phyloP scores from a whole-genome alignment of 768 basidiomycete species.

The Mycena filopes region DNA sequence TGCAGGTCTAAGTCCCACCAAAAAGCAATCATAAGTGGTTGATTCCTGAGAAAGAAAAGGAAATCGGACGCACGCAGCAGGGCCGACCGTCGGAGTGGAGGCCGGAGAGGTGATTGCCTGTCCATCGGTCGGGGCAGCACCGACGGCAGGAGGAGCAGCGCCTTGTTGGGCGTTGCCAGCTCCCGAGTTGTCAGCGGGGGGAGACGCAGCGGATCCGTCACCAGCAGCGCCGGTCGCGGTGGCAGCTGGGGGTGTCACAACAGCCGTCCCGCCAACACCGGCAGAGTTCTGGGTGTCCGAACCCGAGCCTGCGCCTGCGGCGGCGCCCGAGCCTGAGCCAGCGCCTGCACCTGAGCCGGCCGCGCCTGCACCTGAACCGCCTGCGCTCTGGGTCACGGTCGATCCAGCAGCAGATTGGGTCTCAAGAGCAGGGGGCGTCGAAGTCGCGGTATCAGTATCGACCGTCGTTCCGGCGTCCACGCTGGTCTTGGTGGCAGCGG shows the following conservation, averaged over 20 bases:
- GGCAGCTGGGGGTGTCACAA: background rate
- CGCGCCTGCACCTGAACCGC: too few species aligned
- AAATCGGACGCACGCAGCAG: background rate
- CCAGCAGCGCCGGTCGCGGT: conserved; percentile 6
- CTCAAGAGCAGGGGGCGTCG: too few species aligned
- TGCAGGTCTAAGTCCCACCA: background rate
- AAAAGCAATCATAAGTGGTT: background rate
- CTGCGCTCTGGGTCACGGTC: too few species aligned
- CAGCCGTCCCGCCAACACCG: background rate
- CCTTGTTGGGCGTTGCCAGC: background rate
- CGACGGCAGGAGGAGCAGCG: background rate
- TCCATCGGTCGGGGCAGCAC: background rate
- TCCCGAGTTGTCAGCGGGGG: background rate
- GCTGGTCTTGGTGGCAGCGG: too few species aligned
- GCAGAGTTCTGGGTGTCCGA: background rate
- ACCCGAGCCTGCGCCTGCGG: background rate
- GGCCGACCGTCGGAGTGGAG: background rate
- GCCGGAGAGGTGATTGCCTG: background rate
- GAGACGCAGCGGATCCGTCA: background rate
- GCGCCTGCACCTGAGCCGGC: too few species aligned
- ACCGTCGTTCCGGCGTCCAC: too few species aligned
- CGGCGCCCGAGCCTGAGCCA: background rate
- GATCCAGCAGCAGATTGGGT: too few species aligned
- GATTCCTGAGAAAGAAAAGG: background rate
- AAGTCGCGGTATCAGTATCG: too few species aligned